phyloP scores from a whole-genome alignment of 225 moss, liverwort and hornwort species.

The Pseudoscleropodium purum region DNA sequence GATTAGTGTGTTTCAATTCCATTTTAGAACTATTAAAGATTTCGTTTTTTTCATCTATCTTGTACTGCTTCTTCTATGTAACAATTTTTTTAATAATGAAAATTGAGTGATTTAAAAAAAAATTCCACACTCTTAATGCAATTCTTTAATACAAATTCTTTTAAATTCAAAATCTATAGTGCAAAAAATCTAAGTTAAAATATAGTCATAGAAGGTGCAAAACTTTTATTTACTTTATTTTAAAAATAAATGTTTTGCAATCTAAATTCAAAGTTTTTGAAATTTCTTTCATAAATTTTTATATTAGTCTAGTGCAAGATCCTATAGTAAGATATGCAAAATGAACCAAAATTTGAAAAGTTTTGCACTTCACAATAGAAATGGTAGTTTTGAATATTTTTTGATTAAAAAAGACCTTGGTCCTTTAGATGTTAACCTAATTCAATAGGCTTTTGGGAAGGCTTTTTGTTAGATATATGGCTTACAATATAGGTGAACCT shows the following conservation, averaged over 20 bases:
- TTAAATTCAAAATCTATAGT: background rate
- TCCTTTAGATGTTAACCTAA: fast-evolving
- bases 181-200: background rate
- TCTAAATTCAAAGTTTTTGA: fast-evolving
- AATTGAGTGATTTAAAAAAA: background rate
- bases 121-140: fast-evolving
- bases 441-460: fast-evolving
- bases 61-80: fast-evolving
- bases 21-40: background rate
- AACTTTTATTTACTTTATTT: background rate
- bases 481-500: background rate
- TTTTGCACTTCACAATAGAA: background rate
- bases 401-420: fast-evolving
- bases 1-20: background rate
- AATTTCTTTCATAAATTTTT: background rate
- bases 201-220: background rate
- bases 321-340: background rate
- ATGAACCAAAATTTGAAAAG: too few relatives aligned
- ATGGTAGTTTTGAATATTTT: background rate
- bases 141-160: background rate
- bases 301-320: background rate
- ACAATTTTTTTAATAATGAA: too few relatives aligned
- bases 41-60: background rate
- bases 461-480: background rate
- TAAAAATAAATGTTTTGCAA: background rate